A percentile compares a stretch with the other conserved stretches of the same genome.
phyloP scores from a whole-genome alignment of 129 eudicot genomes.

The Dittrichia graveolens region DNA sequence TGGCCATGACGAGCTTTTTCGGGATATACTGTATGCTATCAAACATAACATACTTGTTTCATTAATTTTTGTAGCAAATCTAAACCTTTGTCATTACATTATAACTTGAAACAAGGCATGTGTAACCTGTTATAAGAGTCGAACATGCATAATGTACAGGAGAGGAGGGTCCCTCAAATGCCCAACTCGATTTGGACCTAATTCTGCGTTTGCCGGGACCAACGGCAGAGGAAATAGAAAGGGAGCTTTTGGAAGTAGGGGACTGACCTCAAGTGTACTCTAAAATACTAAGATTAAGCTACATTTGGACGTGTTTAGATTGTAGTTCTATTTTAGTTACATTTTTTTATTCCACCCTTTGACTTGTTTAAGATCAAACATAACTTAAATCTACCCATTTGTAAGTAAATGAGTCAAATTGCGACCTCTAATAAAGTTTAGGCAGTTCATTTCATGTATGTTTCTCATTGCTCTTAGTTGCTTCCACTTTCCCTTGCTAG shows the following conservation, averaged over 20 bases:
- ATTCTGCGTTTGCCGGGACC: neutral
- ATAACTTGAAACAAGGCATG: no score
- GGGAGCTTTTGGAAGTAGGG: neutral
- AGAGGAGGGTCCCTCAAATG: slow-evolving; percentile 17
- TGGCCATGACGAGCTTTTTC: slow-evolving; percentile 91
- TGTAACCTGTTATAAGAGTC: no score
- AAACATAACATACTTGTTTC: neutral
- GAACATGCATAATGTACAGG: neutral
- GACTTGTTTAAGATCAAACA: neutral
- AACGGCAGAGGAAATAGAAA: neutral
- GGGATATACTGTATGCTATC: slow-evolving; percentile 72
- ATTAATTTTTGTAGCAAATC: slow-evolving; percentile 10
- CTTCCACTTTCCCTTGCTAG: neutral
- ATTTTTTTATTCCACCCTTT: neutral
- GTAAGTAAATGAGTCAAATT: slow-evolving; percentile 1
- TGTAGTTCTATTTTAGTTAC: neutral
- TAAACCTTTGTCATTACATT: neutral
- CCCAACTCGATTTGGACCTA: slow-evolving; percentile 15
- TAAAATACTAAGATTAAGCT: no score
- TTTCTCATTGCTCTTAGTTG: slow-evolving; percentile 10
- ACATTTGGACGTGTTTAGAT: neutral
- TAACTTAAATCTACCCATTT: neutral
- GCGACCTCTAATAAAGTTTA: neutral
- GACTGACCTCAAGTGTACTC: neutral
- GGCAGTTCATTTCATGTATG: neutral